Evolutionary conservation across 2,329 filamentous ascomycete genomes (phyloP).

Genomic region (Pleoardoris graminearum): DNA sequence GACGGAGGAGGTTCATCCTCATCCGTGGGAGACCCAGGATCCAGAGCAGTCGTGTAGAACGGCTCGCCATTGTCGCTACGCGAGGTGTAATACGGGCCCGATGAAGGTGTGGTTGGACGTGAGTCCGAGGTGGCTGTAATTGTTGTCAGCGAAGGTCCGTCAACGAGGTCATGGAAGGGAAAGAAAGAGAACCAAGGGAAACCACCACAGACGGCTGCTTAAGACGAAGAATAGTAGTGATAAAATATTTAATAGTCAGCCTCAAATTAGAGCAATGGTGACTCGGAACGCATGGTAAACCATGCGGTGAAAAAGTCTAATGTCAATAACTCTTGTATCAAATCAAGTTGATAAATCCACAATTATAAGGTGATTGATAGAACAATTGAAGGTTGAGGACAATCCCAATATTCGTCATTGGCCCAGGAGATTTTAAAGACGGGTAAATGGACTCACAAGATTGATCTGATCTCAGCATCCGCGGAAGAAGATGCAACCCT

Average conservation of each 20-base stretch:
- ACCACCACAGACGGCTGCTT: too few relatives aligned
- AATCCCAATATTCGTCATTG: too few relatives aligned
- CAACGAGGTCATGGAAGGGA: not conserved
- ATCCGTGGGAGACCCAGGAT: constrained; percentile 37
- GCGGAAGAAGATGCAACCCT: not conserved
- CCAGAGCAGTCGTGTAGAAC: constrained; percentile 16
- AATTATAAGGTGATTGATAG: too few relatives aligned
- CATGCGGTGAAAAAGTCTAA: too few relatives aligned
- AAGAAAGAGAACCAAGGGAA: too few relatives aligned
- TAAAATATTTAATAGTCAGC: not conserved
- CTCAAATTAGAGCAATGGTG: too few relatives aligned
- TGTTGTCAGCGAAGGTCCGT: not conserved
- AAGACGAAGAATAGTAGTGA: too few relatives aligned
- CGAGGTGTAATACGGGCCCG: not conserved
- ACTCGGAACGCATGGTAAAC: too few relatives aligned
- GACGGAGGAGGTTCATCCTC: constrained; percentile 36
- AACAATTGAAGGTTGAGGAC: too few relatives aligned
- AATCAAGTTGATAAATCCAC: too few relatives aligned
- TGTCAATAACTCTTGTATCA: too few relatives aligned
- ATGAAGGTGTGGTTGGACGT: not conserved
- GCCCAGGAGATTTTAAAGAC: too few relatives aligned
- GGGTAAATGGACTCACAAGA: constrained; percentile 6
- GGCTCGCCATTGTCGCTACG: constrained; percentile 14
- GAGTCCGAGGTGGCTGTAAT: not conserved
- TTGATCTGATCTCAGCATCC: constrained; percentile 1